Base-by-base conservation (phyloP, 352 stramenopile genomes). In the Globisporangium cylindrosporum region DNA sequence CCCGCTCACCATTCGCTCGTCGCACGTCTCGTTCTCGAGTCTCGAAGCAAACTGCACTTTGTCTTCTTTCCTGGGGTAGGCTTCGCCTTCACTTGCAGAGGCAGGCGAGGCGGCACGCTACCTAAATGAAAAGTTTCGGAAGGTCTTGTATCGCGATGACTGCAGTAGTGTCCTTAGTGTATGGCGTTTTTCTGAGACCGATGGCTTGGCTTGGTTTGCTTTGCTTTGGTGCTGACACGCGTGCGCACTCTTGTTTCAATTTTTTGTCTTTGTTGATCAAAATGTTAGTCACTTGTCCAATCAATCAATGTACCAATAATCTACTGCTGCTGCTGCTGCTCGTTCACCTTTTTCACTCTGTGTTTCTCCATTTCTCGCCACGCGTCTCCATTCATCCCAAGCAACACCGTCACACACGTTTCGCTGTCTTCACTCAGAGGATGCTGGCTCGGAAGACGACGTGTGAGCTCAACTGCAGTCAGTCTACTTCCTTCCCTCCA, bases 301-400 rank as follows among this genome's bases (percentile, higher is more conserved):
- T 32, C 53, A 41, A 41, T 18, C 27, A 59, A 59, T 57, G 24
- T 20, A 38, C 53, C 25, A 59, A 59, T 59, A 59, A 36, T 59
- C 53, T 38, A 59, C 53, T 22, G 32, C 32, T 36, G 22, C 51
- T 32, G 43, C 6, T 57, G 51, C 22, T n/a, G 24, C 14, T 34
- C 15, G 12, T 34, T 59, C 25, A n/a, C 25, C 53, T 38, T 38
- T 38, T 51, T 48, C 41, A 48, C 4, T 58, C 14, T 58, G 10
- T 18, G 20, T 24, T 55, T 25, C 48, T n/a, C 29, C n/a, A 27
- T 27, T 57, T 57, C 51, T 32, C n/a, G 22, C 12, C 36, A 43
- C 6, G 18, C 20, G 20, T 43, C 36, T 43, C 12, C 36, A 18
- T 43, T 20, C 22, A n/a, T 34, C 51, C 12, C 22, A 57, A 57